phyloP scores from a whole-genome alignment of 2,329 filamentous ascomycete species.

The Monosporascus cannonballus region DNA sequence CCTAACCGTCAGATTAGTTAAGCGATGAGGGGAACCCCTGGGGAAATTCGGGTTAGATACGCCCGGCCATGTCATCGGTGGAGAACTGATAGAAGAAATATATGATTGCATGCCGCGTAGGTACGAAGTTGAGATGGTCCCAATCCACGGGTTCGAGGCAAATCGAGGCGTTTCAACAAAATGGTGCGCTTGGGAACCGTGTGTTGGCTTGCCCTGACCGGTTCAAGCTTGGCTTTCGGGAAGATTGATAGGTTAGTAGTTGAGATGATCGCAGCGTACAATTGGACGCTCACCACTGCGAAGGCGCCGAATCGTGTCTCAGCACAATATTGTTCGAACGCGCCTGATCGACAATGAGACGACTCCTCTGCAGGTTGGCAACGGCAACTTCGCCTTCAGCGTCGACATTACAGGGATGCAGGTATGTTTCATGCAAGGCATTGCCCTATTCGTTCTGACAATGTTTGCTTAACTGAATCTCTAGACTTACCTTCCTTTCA shows the following conservation, averaged over 20 bases:
- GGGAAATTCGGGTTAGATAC: background rate
- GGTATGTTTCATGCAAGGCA: background rate
- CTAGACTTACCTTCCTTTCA: conserved; percentile 22
- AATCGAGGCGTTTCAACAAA: background rate
- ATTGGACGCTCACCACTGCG: background rate
- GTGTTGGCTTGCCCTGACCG: background rate
- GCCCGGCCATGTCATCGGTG: background rate
- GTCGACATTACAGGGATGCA: conserved; percentile 25
- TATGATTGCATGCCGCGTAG: background rate
- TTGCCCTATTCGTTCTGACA: background rate
- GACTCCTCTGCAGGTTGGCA: conserved; percentile 23
- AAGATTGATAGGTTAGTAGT: background rate
- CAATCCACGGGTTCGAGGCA: background rate
- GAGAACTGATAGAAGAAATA: background rate
- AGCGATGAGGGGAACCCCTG: background rate
- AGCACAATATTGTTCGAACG: conserved; percentile 19
- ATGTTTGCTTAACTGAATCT: background rate
- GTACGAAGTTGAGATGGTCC: background rate
- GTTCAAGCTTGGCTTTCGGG: background rate
- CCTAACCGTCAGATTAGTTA: background rate
- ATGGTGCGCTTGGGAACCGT: background rate
- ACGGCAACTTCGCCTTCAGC: conserved; percentile 25
- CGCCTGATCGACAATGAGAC: conserved; percentile 18
- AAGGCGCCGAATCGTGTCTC: conserved; percentile 16
- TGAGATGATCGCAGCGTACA: background rate